A percentile compares a stretch with the other conserved stretches of the same genome.
These are phyloP conservation scores for Uronychia binucleata DNA, from an alignment of 73 alveolate species.

Conservation along the genomic window DNA sequence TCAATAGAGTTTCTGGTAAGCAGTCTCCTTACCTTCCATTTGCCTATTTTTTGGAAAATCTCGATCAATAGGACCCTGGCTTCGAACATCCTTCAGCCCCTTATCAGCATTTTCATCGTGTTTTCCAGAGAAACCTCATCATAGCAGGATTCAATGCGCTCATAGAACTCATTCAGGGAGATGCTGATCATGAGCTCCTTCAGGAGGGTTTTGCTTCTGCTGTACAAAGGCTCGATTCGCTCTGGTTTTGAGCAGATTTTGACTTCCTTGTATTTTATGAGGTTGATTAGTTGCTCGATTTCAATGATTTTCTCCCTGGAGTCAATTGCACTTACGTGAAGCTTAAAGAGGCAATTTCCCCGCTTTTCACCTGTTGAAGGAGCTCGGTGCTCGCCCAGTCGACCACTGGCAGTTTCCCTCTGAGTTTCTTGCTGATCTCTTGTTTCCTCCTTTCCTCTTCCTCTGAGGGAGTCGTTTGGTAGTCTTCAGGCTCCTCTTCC, in stretches of 20 bases:
- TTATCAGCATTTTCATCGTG: no score
- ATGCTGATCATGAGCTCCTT: neutral
- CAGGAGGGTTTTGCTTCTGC: neutral
- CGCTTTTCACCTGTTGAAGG: neutral
- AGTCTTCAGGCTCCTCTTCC: neutral
- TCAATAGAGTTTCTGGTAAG: no score
- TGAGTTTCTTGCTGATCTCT: neutral
- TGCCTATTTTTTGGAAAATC: no score
- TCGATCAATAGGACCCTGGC: no score
- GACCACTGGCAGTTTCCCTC: neutral
- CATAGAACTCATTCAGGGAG: neutral
- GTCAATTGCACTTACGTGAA: neutral
- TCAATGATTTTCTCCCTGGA: neutral
- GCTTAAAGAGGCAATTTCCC: neutral
- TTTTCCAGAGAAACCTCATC: no score
- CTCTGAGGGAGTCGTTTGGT: no score
- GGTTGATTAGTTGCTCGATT: neutral
- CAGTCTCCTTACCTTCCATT: no score
- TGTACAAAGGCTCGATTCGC: neutral
- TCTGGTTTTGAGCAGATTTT: neutral
- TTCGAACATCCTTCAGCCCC: no score
- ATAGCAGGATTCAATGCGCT: no score
- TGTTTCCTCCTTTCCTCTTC: neutral
- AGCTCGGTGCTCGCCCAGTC: neutral
- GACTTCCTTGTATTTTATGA: neutral